These are phyloP conservation scores for Daphne laureola DNA, from an alignment of 441 rosid species.

Conservation along the genomic window DNA sequence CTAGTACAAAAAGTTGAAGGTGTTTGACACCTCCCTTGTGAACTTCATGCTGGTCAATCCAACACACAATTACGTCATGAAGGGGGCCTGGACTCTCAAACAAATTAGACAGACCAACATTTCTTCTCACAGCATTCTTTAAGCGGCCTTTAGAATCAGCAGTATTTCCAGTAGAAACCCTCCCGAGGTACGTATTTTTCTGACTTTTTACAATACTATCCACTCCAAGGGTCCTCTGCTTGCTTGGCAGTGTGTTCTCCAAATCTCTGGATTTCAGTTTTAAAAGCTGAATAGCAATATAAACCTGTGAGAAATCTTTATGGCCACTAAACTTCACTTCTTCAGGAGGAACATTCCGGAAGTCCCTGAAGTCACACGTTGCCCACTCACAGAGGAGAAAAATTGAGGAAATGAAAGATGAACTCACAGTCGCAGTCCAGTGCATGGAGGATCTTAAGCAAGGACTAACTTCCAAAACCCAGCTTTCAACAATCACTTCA, in stretches of 20 bases:
- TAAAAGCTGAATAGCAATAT: conserved; percentile 72
- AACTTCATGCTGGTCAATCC: conserved; percentile 98
- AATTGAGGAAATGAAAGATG: conserved; percentile 66
- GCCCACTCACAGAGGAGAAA: conserved; percentile 99
- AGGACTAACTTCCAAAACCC: conserved; percentile 87
- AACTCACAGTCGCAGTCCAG: conserved; percentile 68
- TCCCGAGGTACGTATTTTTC: conserved; percentile 24
- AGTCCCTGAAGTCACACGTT: conserved; percentile 89
- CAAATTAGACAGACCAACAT: conserved; percentile 30
- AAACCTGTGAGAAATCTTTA: conserved; percentile 78
- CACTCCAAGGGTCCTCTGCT: conserved; percentile 29
- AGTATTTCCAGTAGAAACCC: conserved; percentile 26
- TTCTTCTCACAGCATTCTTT: conserved; percentile 19
- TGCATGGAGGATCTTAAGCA: conserved; percentile 81
- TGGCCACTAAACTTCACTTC: conserved; percentile 75
- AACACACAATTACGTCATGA: conserved; percentile 92
- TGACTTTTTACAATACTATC: conserved; percentile 30
- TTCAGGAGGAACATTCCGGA: conserved; percentile 54
- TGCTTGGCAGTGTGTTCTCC: conserved; percentile 33
- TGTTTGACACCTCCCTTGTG: conserved; percentile 69
- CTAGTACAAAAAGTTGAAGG: conserved; percentile 71
- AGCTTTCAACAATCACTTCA: conserved; percentile 68
- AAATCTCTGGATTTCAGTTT: conserved; percentile 64
- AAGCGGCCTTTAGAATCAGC: conserved; percentile 24
- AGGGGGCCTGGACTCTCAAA: conserved; percentile 93